Conservation (phyloP, 2,329 filamentous ascomycete genomes). For the Hypoxylon sp. region DNA sequence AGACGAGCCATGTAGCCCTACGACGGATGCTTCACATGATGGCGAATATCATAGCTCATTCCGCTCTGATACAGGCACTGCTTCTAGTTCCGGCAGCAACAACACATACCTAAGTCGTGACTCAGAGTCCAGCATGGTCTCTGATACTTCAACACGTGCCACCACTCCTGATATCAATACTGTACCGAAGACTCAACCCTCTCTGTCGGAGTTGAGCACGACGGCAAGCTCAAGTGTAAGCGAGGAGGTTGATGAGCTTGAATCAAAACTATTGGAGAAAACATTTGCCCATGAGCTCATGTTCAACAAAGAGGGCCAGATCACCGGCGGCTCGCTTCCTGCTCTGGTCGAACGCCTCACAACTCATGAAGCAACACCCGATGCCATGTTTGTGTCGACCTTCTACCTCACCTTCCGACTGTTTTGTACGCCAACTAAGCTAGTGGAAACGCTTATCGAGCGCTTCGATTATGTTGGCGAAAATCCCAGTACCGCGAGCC, state of each 20-base stretch:
- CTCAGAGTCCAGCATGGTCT: constrained; percentile 83
- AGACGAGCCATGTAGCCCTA: constrained; percentile 62
- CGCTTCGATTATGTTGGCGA: constrained; percentile 93
- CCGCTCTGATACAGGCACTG: constrained; percentile 76
- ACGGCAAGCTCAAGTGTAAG: constrained; percentile 73
- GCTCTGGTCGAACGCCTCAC: constrained; percentile 96
- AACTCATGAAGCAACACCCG: constrained; percentile 90
- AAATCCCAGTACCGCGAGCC: constrained; percentile 77
- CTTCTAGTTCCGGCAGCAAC: constrained; percentile 81
- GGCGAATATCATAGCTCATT: constrained; percentile 65
- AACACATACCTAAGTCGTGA: constrained; percentile 84
- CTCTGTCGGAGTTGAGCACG: constrained; percentile 75
- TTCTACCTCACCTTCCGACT: constrained; percentile 97
- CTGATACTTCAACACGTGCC: constrained; percentile 85
- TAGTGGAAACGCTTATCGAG: constrained; percentile 86
- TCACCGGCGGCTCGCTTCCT: constrained; percentile 90
- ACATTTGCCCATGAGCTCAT: constrained; percentile 93
- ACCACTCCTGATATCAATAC: constrained; percentile 81
- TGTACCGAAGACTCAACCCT: constrained; percentile 69
- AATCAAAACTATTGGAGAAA: constrained; percentile 87
- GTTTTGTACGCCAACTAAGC: constrained; percentile 83
- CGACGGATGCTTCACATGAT: constrained; percentile 62
- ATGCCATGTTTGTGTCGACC: constrained; percentile 90
- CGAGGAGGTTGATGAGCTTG: constrained; percentile 83
- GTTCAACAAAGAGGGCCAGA: constrained; percentile 92